Evolutionary conservation across 78 protist species (phyloP).

Genomic region (Dictyostelium brefeldianum): DNA sequence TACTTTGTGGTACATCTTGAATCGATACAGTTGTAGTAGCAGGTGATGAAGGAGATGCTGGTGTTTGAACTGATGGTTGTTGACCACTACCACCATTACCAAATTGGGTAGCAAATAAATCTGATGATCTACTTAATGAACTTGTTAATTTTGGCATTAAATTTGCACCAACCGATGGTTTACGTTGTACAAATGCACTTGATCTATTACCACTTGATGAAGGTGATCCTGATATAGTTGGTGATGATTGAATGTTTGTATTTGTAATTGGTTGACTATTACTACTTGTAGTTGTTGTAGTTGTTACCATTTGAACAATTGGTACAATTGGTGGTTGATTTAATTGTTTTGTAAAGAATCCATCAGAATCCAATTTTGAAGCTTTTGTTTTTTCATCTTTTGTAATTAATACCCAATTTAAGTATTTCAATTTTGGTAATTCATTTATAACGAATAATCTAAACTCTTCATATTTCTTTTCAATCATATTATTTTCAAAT

Average conservation of each 20-base stretch:
- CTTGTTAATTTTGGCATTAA: constrained; percentile 10
- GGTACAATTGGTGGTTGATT: neutral
- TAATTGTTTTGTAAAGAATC: constrained; percentile 37
- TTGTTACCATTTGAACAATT: neutral
- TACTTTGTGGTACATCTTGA: neutral
- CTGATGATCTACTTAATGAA: constrained; percentile 4
- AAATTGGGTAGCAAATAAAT: neutral
- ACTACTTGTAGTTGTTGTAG: constrained; percentile 3
- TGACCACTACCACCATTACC: no score
- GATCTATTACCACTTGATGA: neutral
- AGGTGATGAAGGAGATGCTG: neutral
- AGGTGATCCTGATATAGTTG: neutral
- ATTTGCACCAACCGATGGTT: constrained; percentile 10
- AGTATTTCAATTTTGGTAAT: constrained; percentile 52
- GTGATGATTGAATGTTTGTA: neutral
- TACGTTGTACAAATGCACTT: constrained; percentile 13
- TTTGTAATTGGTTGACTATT: neutral
- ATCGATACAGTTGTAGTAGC: neutral
- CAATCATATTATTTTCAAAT: constrained; percentile 73
- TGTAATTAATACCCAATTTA: constrained; percentile 51
- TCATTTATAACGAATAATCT: constrained; percentile 35
- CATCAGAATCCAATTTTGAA: constrained; percentile 37
- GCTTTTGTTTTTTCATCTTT: constrained; percentile 59
- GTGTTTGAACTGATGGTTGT: neutral
- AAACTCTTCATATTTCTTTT: constrained; percentile 49